A percentile compares a stretch with the other conserved stretches of the same genome.
Evolutionary conservation across 495 filamentous ascomycete species (phyloP).

Genomic region (Tuber calosporum): DNA sequence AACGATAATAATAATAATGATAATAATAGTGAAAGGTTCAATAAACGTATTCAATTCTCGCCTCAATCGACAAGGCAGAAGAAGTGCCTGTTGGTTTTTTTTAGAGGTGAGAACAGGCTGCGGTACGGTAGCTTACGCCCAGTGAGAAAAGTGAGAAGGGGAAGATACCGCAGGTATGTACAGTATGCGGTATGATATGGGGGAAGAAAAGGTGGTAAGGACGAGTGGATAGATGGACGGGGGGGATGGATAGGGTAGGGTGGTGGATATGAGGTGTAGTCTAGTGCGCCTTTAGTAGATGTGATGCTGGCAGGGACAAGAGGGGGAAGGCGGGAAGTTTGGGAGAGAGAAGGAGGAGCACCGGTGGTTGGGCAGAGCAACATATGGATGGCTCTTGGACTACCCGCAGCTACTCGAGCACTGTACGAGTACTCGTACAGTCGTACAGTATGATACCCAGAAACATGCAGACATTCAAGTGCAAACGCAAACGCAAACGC

Average conservation of each 20-base stretch:
- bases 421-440: no score
- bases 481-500: neutral
- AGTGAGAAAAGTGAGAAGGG: neutral
- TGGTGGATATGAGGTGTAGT: constrained; percentile 4
- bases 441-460: no score
- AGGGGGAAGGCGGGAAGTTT: neutral
- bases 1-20: no score
- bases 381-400: neutral
- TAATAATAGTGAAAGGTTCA: neutral
- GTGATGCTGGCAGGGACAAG: neutral
- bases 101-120: neutral
- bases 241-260: neutral
- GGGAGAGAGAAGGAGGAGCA: neutral
- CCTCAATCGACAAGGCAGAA: neutral
- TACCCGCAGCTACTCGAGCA: neutral
- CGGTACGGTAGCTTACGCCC: neutral
- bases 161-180: no score
- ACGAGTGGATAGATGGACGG: neutral
- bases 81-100: neutral
- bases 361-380: no score
- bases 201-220: neutral
- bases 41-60: constrained; percentile 2
- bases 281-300: neutral
- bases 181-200: neutral
- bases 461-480: neutral